phyloP scores from a whole-genome alignment of 2,329 filamentous ascomycete genomes.

The Dactylellina parvicollis region DNA sequence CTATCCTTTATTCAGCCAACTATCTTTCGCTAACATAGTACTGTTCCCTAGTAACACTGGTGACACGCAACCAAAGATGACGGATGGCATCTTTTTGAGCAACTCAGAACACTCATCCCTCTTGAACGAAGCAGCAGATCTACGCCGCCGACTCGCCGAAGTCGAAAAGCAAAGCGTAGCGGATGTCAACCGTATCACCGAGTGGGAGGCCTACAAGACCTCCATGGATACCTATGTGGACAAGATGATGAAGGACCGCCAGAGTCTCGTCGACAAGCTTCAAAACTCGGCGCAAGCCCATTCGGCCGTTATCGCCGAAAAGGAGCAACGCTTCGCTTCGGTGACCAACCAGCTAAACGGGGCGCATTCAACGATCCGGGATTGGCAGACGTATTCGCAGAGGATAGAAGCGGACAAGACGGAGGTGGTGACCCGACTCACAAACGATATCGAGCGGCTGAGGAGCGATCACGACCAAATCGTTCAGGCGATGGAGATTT shows the following conservation, averaged over 20 bases:
- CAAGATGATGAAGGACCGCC: slow-evolving; percentile 27
- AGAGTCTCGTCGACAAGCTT: slow-evolving; percentile 31
- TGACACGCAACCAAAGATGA: slow-evolving; percentile 32
- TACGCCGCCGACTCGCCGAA: slow-evolving; percentile 9
- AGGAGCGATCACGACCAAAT: slow-evolving; percentile 19
- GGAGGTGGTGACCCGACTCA: slow-evolving; percentile 8
- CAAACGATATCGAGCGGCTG: slow-evolving; percentile 1
- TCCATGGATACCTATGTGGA: slow-evolving; percentile 33
- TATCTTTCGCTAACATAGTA: slow-evolving; percentile 15
- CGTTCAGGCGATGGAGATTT: slow-evolving; percentile 23
- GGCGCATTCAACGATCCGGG: slow-evolving; percentile 13
- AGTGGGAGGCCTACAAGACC: slow-evolving; percentile 42
- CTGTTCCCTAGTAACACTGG: slow-evolving; percentile 2
- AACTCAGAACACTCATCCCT: slow-evolving; percentile 29
- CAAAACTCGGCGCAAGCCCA: slow-evolving; percentile 42
- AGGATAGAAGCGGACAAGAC: slow-evolving; percentile 31
- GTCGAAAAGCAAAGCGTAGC: slow-evolving; percentile 18
- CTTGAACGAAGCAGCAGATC: slow-evolving; percentile 20
- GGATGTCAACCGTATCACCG: slow-evolving; percentile 12
- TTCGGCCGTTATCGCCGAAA: slow-evolving; percentile 28
- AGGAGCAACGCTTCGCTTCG: slow-evolving; percentile 18
- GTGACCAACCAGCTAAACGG: slow-evolving; percentile 13
- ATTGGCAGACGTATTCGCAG: slow-evolving; percentile 40
- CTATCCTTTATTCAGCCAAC: not conserved
- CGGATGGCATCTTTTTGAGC: slow-evolving; percentile 28